Percentiles rank a stretch among this genome's conserved stretches.
Conservation (phyloP, 1,139 yeast species). For the Saccharomyces hybrid region DNA sequence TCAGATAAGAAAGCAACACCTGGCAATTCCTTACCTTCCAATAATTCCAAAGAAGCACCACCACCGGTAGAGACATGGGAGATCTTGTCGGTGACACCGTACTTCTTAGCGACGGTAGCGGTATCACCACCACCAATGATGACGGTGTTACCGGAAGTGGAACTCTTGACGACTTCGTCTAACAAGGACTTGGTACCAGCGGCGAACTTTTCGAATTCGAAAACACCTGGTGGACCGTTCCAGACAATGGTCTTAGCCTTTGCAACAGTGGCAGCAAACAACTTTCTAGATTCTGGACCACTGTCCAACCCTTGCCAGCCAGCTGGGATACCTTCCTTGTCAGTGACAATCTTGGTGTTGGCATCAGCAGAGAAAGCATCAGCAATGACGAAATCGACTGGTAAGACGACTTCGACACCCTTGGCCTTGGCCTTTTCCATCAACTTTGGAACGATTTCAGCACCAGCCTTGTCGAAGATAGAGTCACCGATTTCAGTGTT, state of each 20-base stretch:
- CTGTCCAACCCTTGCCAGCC: slow-evolving; percentile 92
- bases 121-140: slow-evolving; percentile 99
- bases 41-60: slow-evolving; percentile 96
- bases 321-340: slow-evolving; percentile 84
- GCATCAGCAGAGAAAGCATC: slow-evolving; percentile 92
- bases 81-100: slow-evolving; percentile 86
- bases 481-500: slow-evolving; percentile 83
- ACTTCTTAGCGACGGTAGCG: slow-evolving; percentile 97
- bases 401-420: slow-evolving; percentile 84
- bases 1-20: slow-evolving; percentile 88
- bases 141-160: slow-evolving; percentile 83
- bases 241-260: slow-evolving; percentile 95
- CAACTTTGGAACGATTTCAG: slow-evolving; percentile 82
- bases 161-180: slow-evolving; percentile 79
- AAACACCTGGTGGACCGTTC: slow-evolving; percentile 99
- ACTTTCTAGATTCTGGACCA: slow-evolving; percentile 78
- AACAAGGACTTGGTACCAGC: slow-evolving; percentile 83
- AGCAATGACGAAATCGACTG: slow-evolving; percentile 90
- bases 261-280: slow-evolving; percentile 71
- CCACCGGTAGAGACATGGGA: slow-evolving; percentile 99
- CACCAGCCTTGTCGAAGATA: slow-evolving; percentile 83
- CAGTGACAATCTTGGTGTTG: slow-evolving; percentile 67
- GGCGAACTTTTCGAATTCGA: slow-evolving; percentile 87
- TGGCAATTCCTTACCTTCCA: slow-evolving; percentile 96
- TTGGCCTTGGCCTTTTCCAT: slow-evolving; percentile 92